phyloP scores from a whole-genome alignment of 495 filamentous ascomycete genomes.

The Bombardia bombarda region DNA sequence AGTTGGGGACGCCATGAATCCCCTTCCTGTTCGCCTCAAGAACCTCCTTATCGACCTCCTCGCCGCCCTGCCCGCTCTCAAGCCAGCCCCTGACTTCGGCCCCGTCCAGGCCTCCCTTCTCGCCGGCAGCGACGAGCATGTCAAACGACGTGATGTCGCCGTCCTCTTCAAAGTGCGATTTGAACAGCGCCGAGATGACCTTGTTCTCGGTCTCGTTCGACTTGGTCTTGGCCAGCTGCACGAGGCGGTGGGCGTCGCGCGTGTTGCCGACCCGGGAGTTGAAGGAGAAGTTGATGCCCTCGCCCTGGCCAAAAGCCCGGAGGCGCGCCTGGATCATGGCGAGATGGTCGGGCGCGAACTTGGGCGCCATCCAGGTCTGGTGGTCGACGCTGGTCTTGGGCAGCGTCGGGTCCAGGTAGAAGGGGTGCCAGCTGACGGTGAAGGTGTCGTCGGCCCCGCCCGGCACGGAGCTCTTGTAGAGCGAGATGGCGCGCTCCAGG shows the following conservation, averaged over 20 bases:
- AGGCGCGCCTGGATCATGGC: constrained; percentile 51
- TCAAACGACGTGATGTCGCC: constrained; percentile 63
- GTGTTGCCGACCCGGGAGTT: constrained; percentile 72
- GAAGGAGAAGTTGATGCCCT: constrained; percentile 67
- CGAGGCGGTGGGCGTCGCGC: constrained; percentile 64
- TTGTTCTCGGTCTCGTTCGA: constrained; percentile 48
- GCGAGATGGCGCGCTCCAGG: constrained; percentile 57
- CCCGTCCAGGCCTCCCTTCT: constrained; percentile 54
- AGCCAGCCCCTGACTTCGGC: constrained; percentile 55
- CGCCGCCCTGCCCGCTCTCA: constrained; percentile 52
- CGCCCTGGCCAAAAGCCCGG: constrained; percentile 44
- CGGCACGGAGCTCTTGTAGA: constrained; percentile 53
- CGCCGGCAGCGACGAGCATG: constrained; percentile 52
- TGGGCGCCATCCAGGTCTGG: constrained; percentile 15
- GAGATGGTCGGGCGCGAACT: constrained; percentile 45
- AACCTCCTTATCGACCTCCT: constrained; percentile 65
- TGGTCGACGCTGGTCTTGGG: constrained; percentile 30
- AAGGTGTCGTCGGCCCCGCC: constrained; percentile 57
- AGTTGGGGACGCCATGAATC: constrained; percentile 68
- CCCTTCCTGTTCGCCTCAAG: constrained; percentile 45
- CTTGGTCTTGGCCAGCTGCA: constrained; percentile 60
- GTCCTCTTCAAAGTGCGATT: constrained; percentile 68
- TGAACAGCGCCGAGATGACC: constrained; percentile 62
- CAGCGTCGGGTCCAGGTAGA: constrained; percentile 65
- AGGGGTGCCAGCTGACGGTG: constrained; percentile 64